Base-by-base conservation (phyloP, 495 filamentous ascomycete species). In the Neurospora hispaniola region DNA sequence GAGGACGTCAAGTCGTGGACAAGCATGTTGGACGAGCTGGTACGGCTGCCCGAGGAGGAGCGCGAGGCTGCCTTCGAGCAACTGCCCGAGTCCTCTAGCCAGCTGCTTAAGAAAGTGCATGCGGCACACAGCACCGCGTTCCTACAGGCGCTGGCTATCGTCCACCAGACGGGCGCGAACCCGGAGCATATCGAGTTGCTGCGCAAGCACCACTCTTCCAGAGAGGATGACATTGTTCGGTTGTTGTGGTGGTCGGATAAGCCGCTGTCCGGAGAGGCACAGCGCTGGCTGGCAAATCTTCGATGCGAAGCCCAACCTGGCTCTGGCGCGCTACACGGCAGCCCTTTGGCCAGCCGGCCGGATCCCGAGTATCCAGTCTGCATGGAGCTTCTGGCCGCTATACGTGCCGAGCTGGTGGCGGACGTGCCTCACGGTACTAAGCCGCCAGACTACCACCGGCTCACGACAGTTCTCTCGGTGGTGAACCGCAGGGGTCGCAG, bases 401-500 rank as follows among this genome's bases (percentile, higher is more conserved):
- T 85, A 35, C 77, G 76, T 2, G 76, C 84, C 10, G 80, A 83
- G 68, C 71, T 85, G 43, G 11, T 72, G 18, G 74, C 81, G 1
- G 73, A 71, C n/a, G 70, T 75, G 5, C 78, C 81, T 0, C 71
- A 77, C 38, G 75, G 73, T 27, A 72, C 44, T 0, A 78, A 69
- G 27, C 66, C 74, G 2, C 70, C 73, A 16, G 79, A 81, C 14
- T 20, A 80, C 20, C 78, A 77, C 42, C 75, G 82, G 46, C 82
- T 82, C 2, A 77, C 81, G 9, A 81, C 79, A 4, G 77, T 85
- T 2, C 73, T 85, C 18, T 77, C 82, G 43, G 75, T 80, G 23
- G 73, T 82, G 70, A 82, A 82, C 59, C 72, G 76, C 72, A 81
- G 78, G 54, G 82, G 82, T 1, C 75, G 71, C 35, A 75, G 72